Percentiles rank a stretch among this genome's conserved stretches.
Conservation (phyloP, 2,329 filamentous ascomycete species). For the Aspergillus puulaauensis region DNA sequence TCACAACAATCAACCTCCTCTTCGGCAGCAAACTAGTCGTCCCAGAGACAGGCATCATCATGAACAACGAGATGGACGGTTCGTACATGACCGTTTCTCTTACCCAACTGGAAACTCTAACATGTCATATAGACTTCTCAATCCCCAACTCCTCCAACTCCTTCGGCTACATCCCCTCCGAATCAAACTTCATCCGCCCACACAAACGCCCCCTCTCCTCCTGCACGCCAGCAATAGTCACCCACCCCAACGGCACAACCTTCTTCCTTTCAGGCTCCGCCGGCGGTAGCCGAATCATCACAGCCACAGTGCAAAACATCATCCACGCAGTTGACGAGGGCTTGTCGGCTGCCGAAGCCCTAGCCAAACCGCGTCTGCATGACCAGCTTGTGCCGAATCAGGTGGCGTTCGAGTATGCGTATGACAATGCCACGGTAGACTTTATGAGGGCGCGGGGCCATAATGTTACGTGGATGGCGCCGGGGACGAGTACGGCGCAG, state of each 20-base stretch:
- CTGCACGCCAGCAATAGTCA: constrained; percentile 76
- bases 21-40: constrained; percentile 81
- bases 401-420: constrained; percentile 67
- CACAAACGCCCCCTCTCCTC: constrained; percentile 81
- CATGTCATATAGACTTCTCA: constrained; percentile 70
- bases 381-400: constrained; percentile 77
- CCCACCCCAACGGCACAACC: constrained; percentile 63
- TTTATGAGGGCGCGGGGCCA: constrained; percentile 67
- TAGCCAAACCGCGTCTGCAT: constrained; percentile 69
- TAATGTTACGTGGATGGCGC: constrained; percentile 67
- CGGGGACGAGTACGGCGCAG: constrained; percentile 69
- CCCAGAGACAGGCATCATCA: constrained; percentile 77
- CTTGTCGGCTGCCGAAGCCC: constrained; percentile 60
- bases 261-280: constrained; percentile 73
- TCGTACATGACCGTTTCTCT: constrained; percentile 27
- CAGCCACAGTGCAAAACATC: constrained; percentile 70
- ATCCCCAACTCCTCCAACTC: constrained; percentile 75
- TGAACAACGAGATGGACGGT: constrained; percentile 64
- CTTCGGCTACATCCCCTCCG: constrained; percentile 80
- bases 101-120: constrained; percentile 49
- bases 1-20: constrained; percentile 83
- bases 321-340: constrained; percentile 70
- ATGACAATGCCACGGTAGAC: constrained; percentile 63
- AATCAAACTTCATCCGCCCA: constrained; percentile 77
- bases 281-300: constrained; percentile 81